These are phyloP conservation scores for Colletotrichum navitas DNA, from an alignment of 2,329 filamentous ascomycete genomes.

Conservation along the genomic window DNA sequence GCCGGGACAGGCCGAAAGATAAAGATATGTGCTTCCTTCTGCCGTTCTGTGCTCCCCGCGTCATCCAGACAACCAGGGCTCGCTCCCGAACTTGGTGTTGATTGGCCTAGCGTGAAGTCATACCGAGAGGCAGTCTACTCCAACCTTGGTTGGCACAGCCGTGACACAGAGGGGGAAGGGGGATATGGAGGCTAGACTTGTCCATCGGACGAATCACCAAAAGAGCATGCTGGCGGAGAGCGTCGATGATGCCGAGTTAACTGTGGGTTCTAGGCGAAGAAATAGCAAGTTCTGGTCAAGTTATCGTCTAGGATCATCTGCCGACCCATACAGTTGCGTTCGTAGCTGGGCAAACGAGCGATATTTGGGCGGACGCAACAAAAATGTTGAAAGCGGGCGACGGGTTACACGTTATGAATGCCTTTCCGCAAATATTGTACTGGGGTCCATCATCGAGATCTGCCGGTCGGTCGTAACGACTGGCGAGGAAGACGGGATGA, in stretches of 20 bases:
- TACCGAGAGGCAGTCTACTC: not conserved
- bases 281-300: not conserved
- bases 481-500: conserved; percentile 29
- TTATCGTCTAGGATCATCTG: not conserved
- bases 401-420: not conserved
- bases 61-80: not conserved
- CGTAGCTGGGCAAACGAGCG: not conserved
- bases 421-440: not conserved
- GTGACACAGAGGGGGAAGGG: not conserved
- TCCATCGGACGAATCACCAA: conserved; percentile 23
- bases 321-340: not conserved
- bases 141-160: conserved; percentile 8
- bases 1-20: conserved; percentile 18
- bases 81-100: not conserved
- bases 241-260: conserved; percentile 12
- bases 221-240: conserved; percentile 8
- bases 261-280: not conserved
- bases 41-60: not conserved
- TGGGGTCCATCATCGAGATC: conserved; percentile 19
- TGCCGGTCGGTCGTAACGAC: not conserved
- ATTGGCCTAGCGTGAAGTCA: not conserved
- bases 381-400: not conserved
- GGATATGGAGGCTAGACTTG: conserved; percentile 3
- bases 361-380: not conserved
- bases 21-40: conserved; percentile 2